Evolutionary conservation across 805 yeast genomes (phyloP).

Genomic region (Suhomyces kilbournensis): DNA sequence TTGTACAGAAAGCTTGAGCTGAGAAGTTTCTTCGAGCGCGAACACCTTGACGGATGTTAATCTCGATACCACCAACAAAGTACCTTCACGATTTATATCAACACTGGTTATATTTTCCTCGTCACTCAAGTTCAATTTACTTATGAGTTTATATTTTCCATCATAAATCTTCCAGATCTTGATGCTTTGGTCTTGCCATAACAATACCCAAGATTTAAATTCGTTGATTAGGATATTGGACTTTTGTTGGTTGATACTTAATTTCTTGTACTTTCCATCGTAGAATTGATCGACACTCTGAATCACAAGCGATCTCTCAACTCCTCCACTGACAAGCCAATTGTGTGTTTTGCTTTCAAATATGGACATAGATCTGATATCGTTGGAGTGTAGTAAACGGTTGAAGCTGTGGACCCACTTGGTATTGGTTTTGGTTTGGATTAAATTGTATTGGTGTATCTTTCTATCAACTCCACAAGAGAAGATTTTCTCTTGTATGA

Average conservation of each 20-base stretch:
- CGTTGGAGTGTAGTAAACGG: conserved; percentile 82
- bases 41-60: conserved; percentile 67
- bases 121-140: conserved; percentile 63
- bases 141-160: conserved; percentile 53
- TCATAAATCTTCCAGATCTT: conserved; percentile 71
- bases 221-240: conserved; percentile 51
- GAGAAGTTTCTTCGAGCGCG: conserved; percentile 46
- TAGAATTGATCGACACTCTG: conserved; percentile 66
- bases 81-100: conserved; percentile 61
- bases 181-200: conserved; percentile 81
- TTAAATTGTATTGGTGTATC: conserved; percentile 65
- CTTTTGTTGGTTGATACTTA: conserved; percentile 59
- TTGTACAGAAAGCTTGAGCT: conserved; percentile 41
- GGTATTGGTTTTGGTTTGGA: conserved; percentile 27
- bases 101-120: conserved; percentile 79
- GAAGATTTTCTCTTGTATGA: conserved; percentile 61
- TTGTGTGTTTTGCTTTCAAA: conserved; percentile 67
- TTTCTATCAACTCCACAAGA: conserved; percentile 94
- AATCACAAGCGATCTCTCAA: conserved; percentile 65
- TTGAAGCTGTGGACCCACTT: conserved; percentile 79
- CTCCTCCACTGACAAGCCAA: conserved; percentile 79
- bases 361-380: conserved; percentile 71
- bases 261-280: conserved; percentile 67
- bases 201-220: conserved; percentile 50
- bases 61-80: conserved; percentile 69